Evolutionary conservation across 805 yeast genomes (phyloP).

Genomic region (Kluyveromyces nonfermentans): DNA sequence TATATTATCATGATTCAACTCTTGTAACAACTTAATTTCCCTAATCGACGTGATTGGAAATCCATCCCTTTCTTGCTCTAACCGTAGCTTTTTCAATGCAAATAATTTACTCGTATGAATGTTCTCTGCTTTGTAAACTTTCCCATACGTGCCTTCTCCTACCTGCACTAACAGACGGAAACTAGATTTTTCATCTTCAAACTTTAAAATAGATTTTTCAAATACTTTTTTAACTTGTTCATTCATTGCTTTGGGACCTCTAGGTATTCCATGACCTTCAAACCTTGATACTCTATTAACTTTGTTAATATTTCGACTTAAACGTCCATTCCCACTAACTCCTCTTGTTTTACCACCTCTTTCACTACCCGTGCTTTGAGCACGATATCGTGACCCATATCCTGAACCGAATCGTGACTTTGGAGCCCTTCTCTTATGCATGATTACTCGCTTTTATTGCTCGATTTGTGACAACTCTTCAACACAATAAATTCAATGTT

Average conservation of each 20-base stretch:
- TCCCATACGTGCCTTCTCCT: constrained; percentile 98
- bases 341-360: not conserved
- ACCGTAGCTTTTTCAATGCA: constrained; percentile 77
- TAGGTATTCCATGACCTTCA: constrained; percentile 3
- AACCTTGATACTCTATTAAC: not conserved
- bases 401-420: not conserved
- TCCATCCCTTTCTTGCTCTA: constrained; percentile 87
- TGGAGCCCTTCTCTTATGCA: not conserved
- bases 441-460: not conserved
- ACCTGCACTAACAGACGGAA: constrained; percentile 47
- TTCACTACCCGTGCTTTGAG: not conserved
- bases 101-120: constrained; percentile 56
- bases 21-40: constrained; percentile 76
- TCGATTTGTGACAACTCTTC: not conserved
- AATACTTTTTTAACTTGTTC: not conserved
- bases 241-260: constrained; percentile 1
- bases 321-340: not conserved
- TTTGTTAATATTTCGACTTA: not conserved
- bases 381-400: not conserved
- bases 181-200: constrained; percentile 1
- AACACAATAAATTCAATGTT: too few relatives aligned
- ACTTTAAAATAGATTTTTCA: not conserved
- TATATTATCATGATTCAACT: constrained; percentile 68
- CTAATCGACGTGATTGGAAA: constrained; percentile 93
- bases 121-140: constrained; percentile 50